Evolutionary conservation across 345 rosid genomes (phyloP), one percentile per base, ranked within the genome.

Genomic region (Atalantia buxifolia): DNA sequence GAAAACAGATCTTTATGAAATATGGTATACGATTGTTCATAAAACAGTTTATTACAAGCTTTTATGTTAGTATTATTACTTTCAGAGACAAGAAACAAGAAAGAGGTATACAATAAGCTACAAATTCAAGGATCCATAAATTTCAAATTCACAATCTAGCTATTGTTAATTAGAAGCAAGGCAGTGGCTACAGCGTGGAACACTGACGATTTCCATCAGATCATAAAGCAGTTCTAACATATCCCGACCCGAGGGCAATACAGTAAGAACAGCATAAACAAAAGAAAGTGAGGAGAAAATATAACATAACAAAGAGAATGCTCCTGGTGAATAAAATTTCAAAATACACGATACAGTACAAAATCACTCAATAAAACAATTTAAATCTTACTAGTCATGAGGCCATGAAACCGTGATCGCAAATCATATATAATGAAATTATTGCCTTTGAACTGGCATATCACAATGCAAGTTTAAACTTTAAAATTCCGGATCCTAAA

Each of bases 161-260:
- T 53, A 53, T 19, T 25, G 28, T 9, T 60, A 25, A 4, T 30
- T 7, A 36, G 40, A 36, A 36, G 9, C 40, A 36, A 36, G 9
- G 42, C 42, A 38, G 0, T 38, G 42, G 42, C 42, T 38, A 38
- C 0, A 7, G 7, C 36, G 0, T 1, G 36, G 1, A 35, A 35
- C 36, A 35, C 36, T 35, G 7, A 35, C 5, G 36, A 35, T 35
- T 5, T 5, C 36, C 0, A 1, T 6, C 36, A 35, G 7, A 5
- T 35, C 1, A 35, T 6, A 35, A 1, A 35, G 0, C 36, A 35
- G 36, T 0, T 1, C 36, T 1, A 35, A 6, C 36, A 35, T 35
- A 35, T 1, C 36, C 36, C 7, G 0, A 6, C 7, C 40, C 7
- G 0, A 36, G 13, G 2, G 13, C 45, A 40, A 40, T 40, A 40